These are phyloP conservation scores for Syzygium malaccense DNA, from an alignment of 441 rosid genomes.

Conservation along the genomic window DNA sequence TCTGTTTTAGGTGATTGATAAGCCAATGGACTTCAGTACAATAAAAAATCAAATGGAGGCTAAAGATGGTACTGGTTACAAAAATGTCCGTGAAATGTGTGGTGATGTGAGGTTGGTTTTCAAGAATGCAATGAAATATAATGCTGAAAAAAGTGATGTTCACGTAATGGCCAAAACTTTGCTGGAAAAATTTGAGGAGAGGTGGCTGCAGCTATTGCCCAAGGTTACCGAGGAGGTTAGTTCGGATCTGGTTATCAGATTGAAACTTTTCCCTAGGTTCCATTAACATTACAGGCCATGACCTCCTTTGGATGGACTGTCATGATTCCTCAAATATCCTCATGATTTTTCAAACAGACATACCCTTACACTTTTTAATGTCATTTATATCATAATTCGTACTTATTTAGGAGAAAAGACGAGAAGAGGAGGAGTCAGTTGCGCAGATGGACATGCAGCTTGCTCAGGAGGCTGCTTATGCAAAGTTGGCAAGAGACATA, in stretches of 20 bases:
- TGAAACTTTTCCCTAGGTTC: not conserved
- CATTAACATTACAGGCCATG: not conserved
- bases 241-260: not conserved
- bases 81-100: conserved; percentile 85
- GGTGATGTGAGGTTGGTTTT: conserved; percentile 94
- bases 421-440: conserved; percentile 67
- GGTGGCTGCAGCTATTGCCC: conserved; percentile 86
- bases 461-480: conserved; percentile 77
- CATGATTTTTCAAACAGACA: not conserved
- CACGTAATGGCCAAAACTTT: conserved; percentile 87
- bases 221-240: conserved; percentile 88
- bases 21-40: conserved; percentile 97
- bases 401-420: conserved; percentile 64
- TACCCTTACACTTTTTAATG: not conserved
- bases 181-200: conserved; percentile 85
- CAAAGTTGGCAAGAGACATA: conserved; percentile 64
- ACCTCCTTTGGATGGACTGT: not conserved
- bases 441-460: conserved; percentile 57
- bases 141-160: conserved; percentile 72
- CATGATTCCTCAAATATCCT: not conserved
- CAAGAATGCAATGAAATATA: conserved; percentile 96
- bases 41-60: conserved; percentile 89
- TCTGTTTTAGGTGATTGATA: conserved; percentile 66
- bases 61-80: conserved; percentile 81
- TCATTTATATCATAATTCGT: not conserved